phyloP scores from a whole-genome alignment of 768 basidiomycete species.

The Cystobasidium onofrii region DNA sequence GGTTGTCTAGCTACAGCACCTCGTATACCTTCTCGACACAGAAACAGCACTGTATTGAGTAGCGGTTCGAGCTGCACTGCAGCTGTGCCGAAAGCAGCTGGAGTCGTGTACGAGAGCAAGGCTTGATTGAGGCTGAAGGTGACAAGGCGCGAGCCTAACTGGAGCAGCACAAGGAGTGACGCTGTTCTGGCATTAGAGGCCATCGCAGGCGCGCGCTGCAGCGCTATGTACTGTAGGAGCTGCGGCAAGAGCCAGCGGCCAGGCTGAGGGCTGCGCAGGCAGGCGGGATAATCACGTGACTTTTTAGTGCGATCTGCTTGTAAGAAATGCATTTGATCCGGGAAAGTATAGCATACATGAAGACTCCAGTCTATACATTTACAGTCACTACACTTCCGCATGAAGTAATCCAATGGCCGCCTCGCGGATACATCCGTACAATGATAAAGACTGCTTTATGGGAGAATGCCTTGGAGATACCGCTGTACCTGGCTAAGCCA shows the following conservation, averaged over 20 bases:
- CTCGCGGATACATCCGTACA: too few relatives aligned
- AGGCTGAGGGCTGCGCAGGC: not conserved
- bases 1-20: slow-evolving; percentile 57
- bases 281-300: not conserved
- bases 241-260: too few relatives aligned
- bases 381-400: too few relatives aligned
- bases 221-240: too few relatives aligned
- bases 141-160: slow-evolving; percentile 70
- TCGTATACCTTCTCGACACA: slow-evolving; percentile 86
- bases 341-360: too few relatives aligned
- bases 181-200: slow-evolving; percentile 32
- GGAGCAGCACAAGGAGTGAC: slow-evolving; percentile 67
- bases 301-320: too few relatives aligned
- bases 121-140: slow-evolving; percentile 86
- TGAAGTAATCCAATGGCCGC: too few relatives aligned
- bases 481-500: not conserved
- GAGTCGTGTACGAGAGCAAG: slow-evolving; percentile 71
- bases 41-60: slow-evolving; percentile 78
- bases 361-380: too few relatives aligned
- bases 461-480: not conserved
- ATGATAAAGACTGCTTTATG: not conserved
- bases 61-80: slow-evolving; percentile 90
- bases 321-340: too few relatives aligned
- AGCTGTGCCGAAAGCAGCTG: slow-evolving; percentile 75
- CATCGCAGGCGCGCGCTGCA: not conserved